A percentile compares a stretch with the other conserved stretches of the same genome.
These are phyloP conservation scores for Diplodia mutila DNA, from an alignment of 2,329 filamentous ascomycete species.

Conservation along the genomic window DNA sequence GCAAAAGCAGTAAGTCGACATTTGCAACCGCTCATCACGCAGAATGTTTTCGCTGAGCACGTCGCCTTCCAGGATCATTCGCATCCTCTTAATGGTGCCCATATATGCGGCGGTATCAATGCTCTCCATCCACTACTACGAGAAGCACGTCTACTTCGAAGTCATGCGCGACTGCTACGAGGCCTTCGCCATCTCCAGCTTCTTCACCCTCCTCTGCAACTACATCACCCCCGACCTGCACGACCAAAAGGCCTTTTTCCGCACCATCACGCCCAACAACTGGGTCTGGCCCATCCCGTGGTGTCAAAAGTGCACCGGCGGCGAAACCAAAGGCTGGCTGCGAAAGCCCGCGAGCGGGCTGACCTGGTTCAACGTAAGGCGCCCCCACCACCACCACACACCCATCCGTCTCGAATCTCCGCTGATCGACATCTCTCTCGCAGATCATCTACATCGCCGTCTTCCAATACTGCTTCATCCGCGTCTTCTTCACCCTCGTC, in stretches of 20 bases:
- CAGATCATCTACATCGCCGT: conserved; percentile 76
- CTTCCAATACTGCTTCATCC: conserved; percentile 85
- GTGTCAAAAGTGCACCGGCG: conserved; percentile 71
- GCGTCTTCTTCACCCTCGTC: conserved; percentile 79
- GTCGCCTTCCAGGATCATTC: conserved; percentile 66
- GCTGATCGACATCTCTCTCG: not conserved
- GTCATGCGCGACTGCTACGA: conserved; percentile 85
- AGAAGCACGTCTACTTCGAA: conserved; percentile 77
- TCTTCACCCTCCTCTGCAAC: conserved; percentile 81
- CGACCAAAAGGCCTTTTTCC: conserved; percentile 80
- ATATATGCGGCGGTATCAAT: conserved; percentile 77
- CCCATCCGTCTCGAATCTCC: too few relatives aligned
- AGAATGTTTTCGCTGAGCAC: not conserved
- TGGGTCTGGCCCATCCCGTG: conserved; percentile 78
- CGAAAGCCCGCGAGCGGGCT: conserved; percentile 76
- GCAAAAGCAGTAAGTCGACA: conserved; percentile 59
- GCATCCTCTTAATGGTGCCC: conserved; percentile 86
- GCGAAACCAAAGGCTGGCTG: conserved; percentile 66
- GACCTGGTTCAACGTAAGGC: conserved; percentile 80
- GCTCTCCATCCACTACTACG: conserved; percentile 74
- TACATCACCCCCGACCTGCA: conserved; percentile 79
- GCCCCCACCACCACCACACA: not conserved
- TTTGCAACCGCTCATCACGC: too few relatives aligned
- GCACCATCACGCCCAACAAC: conserved; percentile 65
- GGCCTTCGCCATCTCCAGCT: conserved; percentile 83